Evolutionary conservation across 768 basidiomycete species (phyloP).

Genomic region (Sarcodon sp.): DNA sequence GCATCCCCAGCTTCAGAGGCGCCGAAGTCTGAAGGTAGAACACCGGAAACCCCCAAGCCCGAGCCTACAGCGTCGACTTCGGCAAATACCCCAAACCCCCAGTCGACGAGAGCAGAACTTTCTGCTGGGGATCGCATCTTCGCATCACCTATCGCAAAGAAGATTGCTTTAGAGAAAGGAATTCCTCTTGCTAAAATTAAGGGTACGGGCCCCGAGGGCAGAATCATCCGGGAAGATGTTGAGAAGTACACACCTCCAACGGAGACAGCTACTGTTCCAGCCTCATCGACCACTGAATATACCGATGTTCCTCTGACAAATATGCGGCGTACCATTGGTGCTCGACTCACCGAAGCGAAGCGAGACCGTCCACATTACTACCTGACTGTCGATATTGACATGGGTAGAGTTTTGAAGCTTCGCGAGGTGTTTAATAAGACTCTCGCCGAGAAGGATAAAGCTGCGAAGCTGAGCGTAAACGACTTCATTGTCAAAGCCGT

Average conservation of each 20-base stretch:
- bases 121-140: slow-evolving; percentile 75
- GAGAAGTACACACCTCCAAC: slow-evolving; percentile 69
- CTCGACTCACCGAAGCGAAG: slow-evolving; percentile 86
- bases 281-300: slow-evolving; percentile 54
- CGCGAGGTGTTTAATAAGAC: slow-evolving; percentile 93
- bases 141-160: slow-evolving; percentile 92
- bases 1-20: slow-evolving; percentile 30
- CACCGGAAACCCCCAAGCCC: slow-evolving; percentile 31
- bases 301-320: slow-evolving; percentile 82
- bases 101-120: slow-evolving; percentile 37
- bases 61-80: slow-evolving; percentile 20
- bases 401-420: slow-evolving; percentile 92
- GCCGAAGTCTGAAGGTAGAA: slow-evolving; percentile 19
- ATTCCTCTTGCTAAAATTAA: slow-evolving; percentile 84
- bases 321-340: slow-evolving; percentile 91
- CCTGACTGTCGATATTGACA: slow-evolving; percentile 86
- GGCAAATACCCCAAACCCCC: slow-evolving; percentile 20
- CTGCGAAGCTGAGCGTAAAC: slow-evolving; percentile 90
- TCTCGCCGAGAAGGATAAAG: slow-evolving; percentile 76
- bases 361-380: slow-evolving; percentile 97
- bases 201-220: slow-evolving; percentile 87
- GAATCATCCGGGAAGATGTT: slow-evolving; percentile 90
- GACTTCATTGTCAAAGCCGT: slow-evolving; percentile 97
- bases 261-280: slow-evolving; percentile 28
- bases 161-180: slow-evolving; percentile 89